phyloP scores from a whole-genome alignment of 2,329 filamentous ascomycete genomes.

The Coniochaeta sp. region DNA sequence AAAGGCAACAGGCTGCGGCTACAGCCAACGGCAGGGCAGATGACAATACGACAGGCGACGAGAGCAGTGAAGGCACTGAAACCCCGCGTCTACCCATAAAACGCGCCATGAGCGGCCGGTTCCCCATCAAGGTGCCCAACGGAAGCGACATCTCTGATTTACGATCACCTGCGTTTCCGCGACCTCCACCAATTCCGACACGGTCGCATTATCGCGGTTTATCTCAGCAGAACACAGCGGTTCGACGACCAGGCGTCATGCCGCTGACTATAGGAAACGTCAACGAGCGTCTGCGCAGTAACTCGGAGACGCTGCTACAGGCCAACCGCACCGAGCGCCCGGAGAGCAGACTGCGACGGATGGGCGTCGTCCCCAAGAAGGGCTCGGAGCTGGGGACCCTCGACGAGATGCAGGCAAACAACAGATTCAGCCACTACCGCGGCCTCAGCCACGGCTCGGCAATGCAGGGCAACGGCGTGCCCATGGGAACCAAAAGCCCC shows the following conservation, averaged over 20 bases:
- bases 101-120: constrained; percentile 56
- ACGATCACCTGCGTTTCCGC: constrained; percentile 59
- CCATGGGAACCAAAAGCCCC: constrained; percentile 41
- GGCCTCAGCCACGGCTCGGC: constrained; percentile 63
- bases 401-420: constrained; percentile 55
- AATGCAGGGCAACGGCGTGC: constrained; percentile 46
- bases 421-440: constrained; percentile 60
- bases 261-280: constrained; percentile 61
- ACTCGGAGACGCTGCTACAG: constrained; percentile 54
- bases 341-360: constrained; percentile 51
- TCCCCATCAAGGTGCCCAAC: constrained; percentile 62
- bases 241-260: constrained; percentile 66
- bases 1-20: constrained; percentile 37
- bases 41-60: constrained; percentile 50
- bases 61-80: constrained; percentile 68
- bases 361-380: constrained; percentile 57
- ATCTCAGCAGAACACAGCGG: constrained; percentile 58
- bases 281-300: constrained; percentile 61
- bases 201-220: constrained; percentile 74
- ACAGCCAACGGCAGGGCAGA: constrained; percentile 42
- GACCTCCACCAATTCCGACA: constrained; percentile 70
- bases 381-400: constrained; percentile 54
- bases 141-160: constrained; percentile 61
- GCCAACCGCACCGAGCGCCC: constrained; percentile 39
- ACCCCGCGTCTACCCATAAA: constrained; percentile 62